These are phyloP conservation scores for Daldinia decipiens DNA, from an alignment of 495 filamentous ascomycete species.

Conservation along the genomic window DNA sequence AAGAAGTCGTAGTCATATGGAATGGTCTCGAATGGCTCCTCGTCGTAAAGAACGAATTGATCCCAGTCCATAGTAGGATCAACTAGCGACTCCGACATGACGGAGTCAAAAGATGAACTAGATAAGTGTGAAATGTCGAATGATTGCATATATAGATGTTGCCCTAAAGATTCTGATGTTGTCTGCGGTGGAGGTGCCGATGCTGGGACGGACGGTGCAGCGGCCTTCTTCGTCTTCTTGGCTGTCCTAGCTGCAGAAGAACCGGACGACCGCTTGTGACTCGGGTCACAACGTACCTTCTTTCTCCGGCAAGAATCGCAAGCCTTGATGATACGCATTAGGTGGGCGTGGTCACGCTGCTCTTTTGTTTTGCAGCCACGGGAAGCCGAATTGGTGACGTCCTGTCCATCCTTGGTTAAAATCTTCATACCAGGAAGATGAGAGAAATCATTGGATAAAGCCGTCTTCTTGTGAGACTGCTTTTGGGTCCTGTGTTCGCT, in stretches of 20 bases:
- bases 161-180: slow-evolving; percentile 33
- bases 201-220: slow-evolving; percentile 36
- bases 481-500: slow-evolving; percentile 29
- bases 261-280: slow-evolving; percentile 57
- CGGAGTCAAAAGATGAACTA: slow-evolving; percentile 33
- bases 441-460: slow-evolving; percentile 53
- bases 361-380: slow-evolving; percentile 69
- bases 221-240: slow-evolving; percentile 53
- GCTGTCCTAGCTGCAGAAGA: slow-evolving; percentile 48
- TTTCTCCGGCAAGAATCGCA: slow-evolving; percentile 65
- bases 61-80: slow-evolving; percentile 52
- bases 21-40: slow-evolving; percentile 46
- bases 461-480: slow-evolving; percentile 40
- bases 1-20: slow-evolving; percentile 53
- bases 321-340: slow-evolving; percentile 69
- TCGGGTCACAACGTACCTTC: slow-evolving; percentile 65
- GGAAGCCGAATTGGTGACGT: slow-evolving; percentile 66
- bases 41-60: slow-evolving; percentile 54
- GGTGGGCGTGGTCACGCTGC: slow-evolving; percentile 67
- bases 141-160: slow-evolving; percentile 24
- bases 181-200: slow-evolving; percentile 37
- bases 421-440: slow-evolving; percentile 67
- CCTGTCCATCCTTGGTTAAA: slow-evolving; percentile 65
- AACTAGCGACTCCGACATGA: slow-evolving; percentile 27
- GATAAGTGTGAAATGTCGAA: slow-evolving; percentile 23